These are phyloP conservation scores for Phytopythium sindhum DNA, from an alignment of 352 stramenopile species.

Conservation along the genomic window DNA sequence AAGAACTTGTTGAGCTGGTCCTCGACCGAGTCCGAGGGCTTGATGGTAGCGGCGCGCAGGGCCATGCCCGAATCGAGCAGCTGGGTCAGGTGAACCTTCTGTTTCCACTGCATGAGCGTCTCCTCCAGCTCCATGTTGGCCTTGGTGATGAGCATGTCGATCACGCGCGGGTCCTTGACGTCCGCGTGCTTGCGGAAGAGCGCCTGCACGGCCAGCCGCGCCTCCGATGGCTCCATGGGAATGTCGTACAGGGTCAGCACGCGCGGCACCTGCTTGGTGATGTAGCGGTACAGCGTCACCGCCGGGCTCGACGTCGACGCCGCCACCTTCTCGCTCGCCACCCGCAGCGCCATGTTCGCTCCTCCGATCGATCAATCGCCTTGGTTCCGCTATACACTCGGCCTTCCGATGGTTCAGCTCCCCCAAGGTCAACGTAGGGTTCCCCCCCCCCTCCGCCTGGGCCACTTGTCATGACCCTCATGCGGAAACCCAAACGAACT, in stretches of 20 bases:
- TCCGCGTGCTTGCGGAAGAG: constrained; percentile 94
- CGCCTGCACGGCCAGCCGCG: constrained; percentile 85
- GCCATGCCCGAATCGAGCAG: constrained; percentile 65
- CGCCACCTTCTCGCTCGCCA: constrained; percentile 66
- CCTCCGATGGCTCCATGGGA: constrained; percentile 90
- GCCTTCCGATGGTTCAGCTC: constrained; percentile 4
- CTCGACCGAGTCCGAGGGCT: constrained; percentile 43
- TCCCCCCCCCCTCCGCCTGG: not conserved
- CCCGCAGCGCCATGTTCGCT: constrained; percentile 66
- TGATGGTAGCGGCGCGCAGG: constrained; percentile 39
- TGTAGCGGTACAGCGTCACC: constrained; percentile 87
- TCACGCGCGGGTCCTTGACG: constrained; percentile 92
- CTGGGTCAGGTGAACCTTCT: constrained; percentile 94
- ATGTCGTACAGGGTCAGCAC: constrained; percentile 98
- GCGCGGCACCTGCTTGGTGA: constrained; percentile 91
- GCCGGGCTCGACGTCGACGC: constrained; percentile 53
- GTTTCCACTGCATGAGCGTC: constrained; percentile 97
- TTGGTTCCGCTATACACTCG: not conserved
- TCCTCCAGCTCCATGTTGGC: constrained; percentile 98
- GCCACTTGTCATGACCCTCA: not conserved
- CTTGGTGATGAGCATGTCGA: constrained; percentile 96
- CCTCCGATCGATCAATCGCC: not conserved
- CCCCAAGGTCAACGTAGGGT: too few species aligned
- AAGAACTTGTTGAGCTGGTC: constrained; percentile 80
- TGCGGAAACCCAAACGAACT: not conserved